Percentiles rank a stretch among this genome's conserved stretches.
phyloP scores from a whole-genome alignment of 176 grass and related monocot species.

The Oryza glaberrima region DNA sequence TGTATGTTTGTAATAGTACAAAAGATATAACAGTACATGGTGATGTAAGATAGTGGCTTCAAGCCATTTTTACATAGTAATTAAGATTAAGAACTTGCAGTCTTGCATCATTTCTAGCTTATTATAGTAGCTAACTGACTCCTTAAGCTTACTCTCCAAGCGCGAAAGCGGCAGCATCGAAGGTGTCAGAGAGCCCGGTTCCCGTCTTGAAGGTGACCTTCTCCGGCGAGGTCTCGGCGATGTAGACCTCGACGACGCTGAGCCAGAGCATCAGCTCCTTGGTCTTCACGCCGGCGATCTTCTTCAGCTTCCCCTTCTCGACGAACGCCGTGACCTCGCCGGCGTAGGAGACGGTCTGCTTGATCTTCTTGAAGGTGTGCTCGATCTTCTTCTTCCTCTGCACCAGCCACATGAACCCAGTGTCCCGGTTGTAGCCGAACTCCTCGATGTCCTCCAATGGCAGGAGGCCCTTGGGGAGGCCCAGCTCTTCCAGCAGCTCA shows the following conservation, averaged over 20 bases:
- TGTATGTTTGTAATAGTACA: no score
- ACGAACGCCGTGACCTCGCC: constrained; percentile 6
- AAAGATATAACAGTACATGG: no score
- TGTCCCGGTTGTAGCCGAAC: constrained; percentile 21
- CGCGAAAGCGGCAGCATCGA: not conserved
- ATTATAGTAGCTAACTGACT: no score
- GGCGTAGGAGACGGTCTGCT: constrained; percentile 33
- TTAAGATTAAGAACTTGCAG: no score
- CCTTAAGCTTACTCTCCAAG: not conserved
- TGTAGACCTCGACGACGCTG: constrained; percentile 30
- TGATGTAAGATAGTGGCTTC: no score
- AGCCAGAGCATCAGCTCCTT: constrained; percentile 50
- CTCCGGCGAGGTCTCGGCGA: not conserved
- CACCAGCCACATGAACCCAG: constrained; percentile 36
- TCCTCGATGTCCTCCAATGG: constrained; percentile 39
- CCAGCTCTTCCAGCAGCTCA: constrained; percentile 20
- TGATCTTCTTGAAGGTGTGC: constrained; percentile 52
- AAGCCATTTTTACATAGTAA: no score
- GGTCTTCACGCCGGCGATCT: constrained; percentile 37
- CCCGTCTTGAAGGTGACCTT: constrained; percentile 40
- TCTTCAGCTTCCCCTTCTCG: constrained; percentile 14
- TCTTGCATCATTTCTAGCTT: no score
- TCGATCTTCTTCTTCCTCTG: constrained; percentile 43
- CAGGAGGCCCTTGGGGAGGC: constrained; percentile 43
- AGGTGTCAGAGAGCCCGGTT: not conserved